These are phyloP conservation scores for Fusarium nelsonii DNA, from an alignment of 2,329 filamentous ascomycete species.

Conservation along the genomic window DNA sequence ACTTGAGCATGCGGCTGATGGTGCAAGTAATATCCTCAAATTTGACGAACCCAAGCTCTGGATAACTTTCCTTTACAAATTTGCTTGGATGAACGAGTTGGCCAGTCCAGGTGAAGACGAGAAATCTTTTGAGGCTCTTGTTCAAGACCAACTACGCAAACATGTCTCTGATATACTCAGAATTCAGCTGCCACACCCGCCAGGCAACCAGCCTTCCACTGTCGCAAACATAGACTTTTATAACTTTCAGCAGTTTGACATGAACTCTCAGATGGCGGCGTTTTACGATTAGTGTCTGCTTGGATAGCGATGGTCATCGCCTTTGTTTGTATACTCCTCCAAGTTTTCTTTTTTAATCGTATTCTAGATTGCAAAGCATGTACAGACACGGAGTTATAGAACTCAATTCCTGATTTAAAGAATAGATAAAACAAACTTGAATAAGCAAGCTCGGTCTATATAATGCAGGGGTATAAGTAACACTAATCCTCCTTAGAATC, in stretches of 20 bases:
- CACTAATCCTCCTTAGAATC: conserved; percentile 18
- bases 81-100: conserved; percentile 45
- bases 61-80: conserved; percentile 38
- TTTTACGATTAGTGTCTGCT: background rate
- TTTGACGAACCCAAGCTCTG: conserved; percentile 33
- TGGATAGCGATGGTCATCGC: too few species aligned
- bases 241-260: conserved; percentile 16
- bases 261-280: conserved; percentile 3
- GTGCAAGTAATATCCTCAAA: conserved; percentile 18
- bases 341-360: background rate
- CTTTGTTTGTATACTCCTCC: background rate
- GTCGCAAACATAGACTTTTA: conserved; percentile 6
- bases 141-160: conserved; percentile 36
- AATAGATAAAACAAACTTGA: conserved; percentile 11
- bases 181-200: conserved; percentile 32
- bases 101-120: conserved; percentile 33
- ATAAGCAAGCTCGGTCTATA: conserved; percentile 29
- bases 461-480: conserved; percentile 42
- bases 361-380: background rate
- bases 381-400: background rate
- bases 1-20: conserved; percentile 25
- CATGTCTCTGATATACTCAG: conserved; percentile 36
- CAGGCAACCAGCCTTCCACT: conserved; percentile 3
- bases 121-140: conserved; percentile 35
- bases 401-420: background rate